Percentiles rank a stretch among this genome's conserved stretches.
Evolutionary conservation across 75 land plant genomes (phyloP).

Genomic region (Pinus albicaulis): DNA sequence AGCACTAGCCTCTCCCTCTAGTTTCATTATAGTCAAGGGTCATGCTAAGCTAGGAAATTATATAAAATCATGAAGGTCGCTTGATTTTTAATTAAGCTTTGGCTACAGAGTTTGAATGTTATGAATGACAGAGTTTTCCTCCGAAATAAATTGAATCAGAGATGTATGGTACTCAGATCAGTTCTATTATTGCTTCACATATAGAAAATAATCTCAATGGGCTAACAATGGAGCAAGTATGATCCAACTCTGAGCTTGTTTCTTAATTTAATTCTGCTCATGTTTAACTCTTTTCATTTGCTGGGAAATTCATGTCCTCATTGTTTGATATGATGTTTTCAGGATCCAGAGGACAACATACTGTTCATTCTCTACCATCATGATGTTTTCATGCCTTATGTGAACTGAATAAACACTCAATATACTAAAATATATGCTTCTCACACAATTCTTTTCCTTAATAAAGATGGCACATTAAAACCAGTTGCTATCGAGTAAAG

Average conservation of each 20-base stretch:
- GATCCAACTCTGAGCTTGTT: no score
- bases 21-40: no score
- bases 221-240: slow-evolving; percentile 20
- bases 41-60: no score
- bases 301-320: no score
- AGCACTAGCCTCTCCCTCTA: no score
- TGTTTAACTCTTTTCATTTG: no score
- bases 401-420: slow-evolving; percentile 42
- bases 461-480: slow-evolving; percentile 7
- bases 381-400: slow-evolving; percentile 54
- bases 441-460: slow-evolving; percentile 18
- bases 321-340: neutral
- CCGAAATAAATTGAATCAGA: slow-evolving; percentile 19
- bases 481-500: slow-evolving; percentile 28
- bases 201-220: slow-evolving; percentile 35
- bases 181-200: slow-evolving; percentile 31
- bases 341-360: slow-evolving; percentile 54
- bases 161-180: slow-evolving; percentile 26
- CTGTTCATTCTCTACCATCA: slow-evolving; percentile 73
- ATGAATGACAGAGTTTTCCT: slow-evolving; percentile 30
- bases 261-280: no score
- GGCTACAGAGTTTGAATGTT: no score
- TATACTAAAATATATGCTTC: slow-evolving; percentile 28
- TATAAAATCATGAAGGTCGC: no score
- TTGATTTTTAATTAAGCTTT: no score